Percentiles rank a stretch among this genome's conserved stretches.
These are phyloP conservation scores for Leccinum subgranulosum DNA, from an alignment of 768 basidiomycete genomes.

Conservation along the genomic window DNA sequence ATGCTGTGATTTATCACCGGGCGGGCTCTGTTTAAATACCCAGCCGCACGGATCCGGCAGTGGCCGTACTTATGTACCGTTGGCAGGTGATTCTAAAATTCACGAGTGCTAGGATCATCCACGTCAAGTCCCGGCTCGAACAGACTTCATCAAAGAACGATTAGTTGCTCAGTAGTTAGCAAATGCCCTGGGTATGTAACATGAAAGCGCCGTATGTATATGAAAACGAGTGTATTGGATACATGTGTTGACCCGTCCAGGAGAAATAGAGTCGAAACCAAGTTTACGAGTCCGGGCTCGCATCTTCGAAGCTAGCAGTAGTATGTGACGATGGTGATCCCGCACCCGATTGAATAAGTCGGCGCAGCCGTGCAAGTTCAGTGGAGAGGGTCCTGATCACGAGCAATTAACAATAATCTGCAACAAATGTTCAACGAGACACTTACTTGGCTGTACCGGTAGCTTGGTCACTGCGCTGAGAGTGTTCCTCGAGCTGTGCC, in stretches of 20 bases:
- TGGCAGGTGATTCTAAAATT: conserved; percentile 1
- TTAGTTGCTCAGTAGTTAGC: conserved; percentile 14
- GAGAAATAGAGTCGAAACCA: conserved; percentile 6
- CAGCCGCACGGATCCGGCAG: neutral
- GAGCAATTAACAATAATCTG: neutral
- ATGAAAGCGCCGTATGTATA: conserved; percentile 20
- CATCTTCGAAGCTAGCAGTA: conserved; percentile 10
- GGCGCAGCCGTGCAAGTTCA: conserved; percentile 66
- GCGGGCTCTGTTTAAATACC: neutral
- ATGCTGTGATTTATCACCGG: neutral
- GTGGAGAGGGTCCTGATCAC: conserved; percentile 48
- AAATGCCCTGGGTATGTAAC: conserved; percentile 28
- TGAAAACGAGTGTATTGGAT: conserved; percentile 29
- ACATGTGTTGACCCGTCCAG: conserved; percentile 31
- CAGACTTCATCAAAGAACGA: neutral
- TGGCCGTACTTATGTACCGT: neutral
- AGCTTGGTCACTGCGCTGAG: conserved; percentile 55
- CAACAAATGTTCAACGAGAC: neutral
- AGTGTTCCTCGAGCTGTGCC: conserved; percentile 50
- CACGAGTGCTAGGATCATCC: neutral
- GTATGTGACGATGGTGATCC: conserved; percentile 25
- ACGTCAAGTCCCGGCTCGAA: neutral
- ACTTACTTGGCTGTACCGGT: conserved; percentile 60
- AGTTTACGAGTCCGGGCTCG: conserved; percentile 14
- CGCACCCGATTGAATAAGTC: conserved; percentile 64